phyloP scores from a whole-genome alignment of 176 grass and related monocot genomes.

The Poa pratensis region DNA sequence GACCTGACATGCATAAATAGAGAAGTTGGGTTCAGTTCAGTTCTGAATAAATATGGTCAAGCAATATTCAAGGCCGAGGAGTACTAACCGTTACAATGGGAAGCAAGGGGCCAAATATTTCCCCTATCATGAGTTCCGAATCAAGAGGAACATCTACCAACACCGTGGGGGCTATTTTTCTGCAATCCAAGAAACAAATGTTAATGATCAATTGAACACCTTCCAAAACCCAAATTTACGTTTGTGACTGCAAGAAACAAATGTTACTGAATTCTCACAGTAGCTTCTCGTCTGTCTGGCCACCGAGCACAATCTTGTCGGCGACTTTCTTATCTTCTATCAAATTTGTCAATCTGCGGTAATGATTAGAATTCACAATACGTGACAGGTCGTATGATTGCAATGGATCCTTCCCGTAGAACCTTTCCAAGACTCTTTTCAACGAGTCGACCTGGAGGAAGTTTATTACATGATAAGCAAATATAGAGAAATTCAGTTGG shows the following conservation, averaged over 20 bases:
- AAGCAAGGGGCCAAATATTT: slow-evolving; percentile 88
- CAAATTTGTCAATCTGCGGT: slow-evolving; percentile 54
- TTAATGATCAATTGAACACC: slow-evolving; percentile 10
- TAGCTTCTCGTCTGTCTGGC: slow-evolving; percentile 60
- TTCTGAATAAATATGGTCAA: neutral
- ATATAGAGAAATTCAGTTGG: neutral
- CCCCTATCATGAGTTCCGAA: slow-evolving; percentile 65
- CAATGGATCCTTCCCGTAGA: slow-evolving; percentile 84
- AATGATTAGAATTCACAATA: slow-evolving; percentile 81
- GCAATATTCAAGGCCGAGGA: slow-evolving; percentile 1
- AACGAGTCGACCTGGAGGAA: slow-evolving; percentile 66
- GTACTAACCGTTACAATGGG: slow-evolving; percentile 81
- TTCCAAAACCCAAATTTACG: neutral
- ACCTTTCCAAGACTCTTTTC: slow-evolving; percentile 68
- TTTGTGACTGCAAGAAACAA: neutral
- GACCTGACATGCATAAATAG: slow-evolving; percentile 46
- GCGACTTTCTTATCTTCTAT: slow-evolving; percentile 73
- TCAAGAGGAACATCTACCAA: slow-evolving; percentile 79
- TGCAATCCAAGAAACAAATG: slow-evolving; percentile 40
- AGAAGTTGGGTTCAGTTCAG: neutral
- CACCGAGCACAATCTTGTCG: slow-evolving; percentile 75
- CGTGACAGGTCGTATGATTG: slow-evolving; percentile 76
- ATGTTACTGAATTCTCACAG: slow-evolving; percentile 60
- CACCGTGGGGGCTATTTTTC: slow-evolving; percentile 80
- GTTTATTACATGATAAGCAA: slow-evolving; percentile 31